Evolutionary conservation across 495 filamentous ascomycete species (phyloP), one percentile per base, ranked within the genome.

Genomic region (Bathelium albidoporum): DNA sequence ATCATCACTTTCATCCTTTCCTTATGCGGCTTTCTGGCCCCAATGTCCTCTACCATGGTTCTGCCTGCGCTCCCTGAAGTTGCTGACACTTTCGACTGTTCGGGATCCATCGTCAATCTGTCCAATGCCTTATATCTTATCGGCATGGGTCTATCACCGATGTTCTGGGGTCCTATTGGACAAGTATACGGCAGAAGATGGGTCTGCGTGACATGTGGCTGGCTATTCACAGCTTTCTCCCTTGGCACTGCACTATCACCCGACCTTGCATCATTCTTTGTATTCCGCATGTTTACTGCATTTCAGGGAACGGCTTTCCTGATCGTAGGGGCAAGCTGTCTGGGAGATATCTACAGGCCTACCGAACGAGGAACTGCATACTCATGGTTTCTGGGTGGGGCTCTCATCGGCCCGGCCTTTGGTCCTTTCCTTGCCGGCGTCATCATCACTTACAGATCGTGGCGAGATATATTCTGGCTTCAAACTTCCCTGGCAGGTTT

Each of bases 401-500:
- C 87, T 11, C 73, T 90, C 1, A 82, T 88, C 60, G 87, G 87
- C 0, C 87, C 88, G 26, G 86, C 87, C 24, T 73, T 89, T 20
- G 87, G 87, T 10, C 87, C 87, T 2, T 86, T 89, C 66, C 41
- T 77, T 26, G 73, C 73, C 14, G 75, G 75, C 39, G 82, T 89
- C 44, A 87, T 90, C 53, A 85, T 89, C 18, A 89, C 84, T 0
- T 89, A 82, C 72, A 74, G 78, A 18, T 80, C 81, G 7, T 90
- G 87, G 87, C 73, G 86, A 32, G 80, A 80, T 39, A 85, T 89
- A 32, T 89, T 89, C 76, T 89, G 86, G 83, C 79, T 89, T 16
- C 86, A 89, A 68, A 80, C 84, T 11, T 86, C 80, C 0, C 75
- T 90, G 0, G 82, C 80, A 2, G 85, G 81, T 5, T 62, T 79